A percentile compares a stretch with the other conserved stretches of the same genome.
Evolutionary conservation across 2,329 filamentous ascomycete genomes (phyloP).

Genomic region (Neonectria coccinea): DNA sequence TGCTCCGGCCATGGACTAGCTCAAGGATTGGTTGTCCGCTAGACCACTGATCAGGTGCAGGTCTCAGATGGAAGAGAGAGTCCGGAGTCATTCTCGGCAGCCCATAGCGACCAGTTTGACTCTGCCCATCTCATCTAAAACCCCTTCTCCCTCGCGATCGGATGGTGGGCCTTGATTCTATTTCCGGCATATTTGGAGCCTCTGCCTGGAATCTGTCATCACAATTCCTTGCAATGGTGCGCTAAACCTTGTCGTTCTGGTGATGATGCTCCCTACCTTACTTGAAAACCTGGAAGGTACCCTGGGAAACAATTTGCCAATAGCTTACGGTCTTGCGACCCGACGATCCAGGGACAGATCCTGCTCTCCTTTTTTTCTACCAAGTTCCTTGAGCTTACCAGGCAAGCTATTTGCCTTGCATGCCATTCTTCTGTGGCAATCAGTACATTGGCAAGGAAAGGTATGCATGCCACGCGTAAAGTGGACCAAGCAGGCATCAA

Average conservation of each 20-base stretch:
- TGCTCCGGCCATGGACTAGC: slow-evolving; percentile 33
- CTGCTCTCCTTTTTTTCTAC: background rate
- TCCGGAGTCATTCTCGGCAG: background rate
- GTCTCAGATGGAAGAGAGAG: background rate
- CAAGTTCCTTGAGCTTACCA: slow-evolving; percentile 16
- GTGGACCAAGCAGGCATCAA: slow-evolving; percentile 28
- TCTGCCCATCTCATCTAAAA: slow-evolving; percentile 10
- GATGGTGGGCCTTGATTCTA: slow-evolving; percentile 14
- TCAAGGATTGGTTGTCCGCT: background rate
- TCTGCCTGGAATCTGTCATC: background rate
- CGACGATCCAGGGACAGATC: slow-evolving; percentile 23
- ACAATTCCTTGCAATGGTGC: background rate
- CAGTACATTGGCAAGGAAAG: slow-evolving; percentile 4
- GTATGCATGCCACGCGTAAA: slow-evolving; percentile 37
- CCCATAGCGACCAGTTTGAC: background rate
- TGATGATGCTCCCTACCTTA: background rate
- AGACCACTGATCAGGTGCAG: slow-evolving; percentile 3
- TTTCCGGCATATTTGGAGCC: slow-evolving; percentile 5
- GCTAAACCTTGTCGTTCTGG: background rate
- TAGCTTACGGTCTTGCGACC: slow-evolving; percentile 6
- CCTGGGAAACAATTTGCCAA: slow-evolving; percentile 5
- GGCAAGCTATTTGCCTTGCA: background rate
- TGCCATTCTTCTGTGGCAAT: slow-evolving; percentile 14
- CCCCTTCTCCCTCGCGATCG: background rate
- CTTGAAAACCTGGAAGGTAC: background rate